Base-by-base conservation (phyloP, 2,329 filamentous ascomycete species). In the Aspergillus aculeatinus region DNA sequence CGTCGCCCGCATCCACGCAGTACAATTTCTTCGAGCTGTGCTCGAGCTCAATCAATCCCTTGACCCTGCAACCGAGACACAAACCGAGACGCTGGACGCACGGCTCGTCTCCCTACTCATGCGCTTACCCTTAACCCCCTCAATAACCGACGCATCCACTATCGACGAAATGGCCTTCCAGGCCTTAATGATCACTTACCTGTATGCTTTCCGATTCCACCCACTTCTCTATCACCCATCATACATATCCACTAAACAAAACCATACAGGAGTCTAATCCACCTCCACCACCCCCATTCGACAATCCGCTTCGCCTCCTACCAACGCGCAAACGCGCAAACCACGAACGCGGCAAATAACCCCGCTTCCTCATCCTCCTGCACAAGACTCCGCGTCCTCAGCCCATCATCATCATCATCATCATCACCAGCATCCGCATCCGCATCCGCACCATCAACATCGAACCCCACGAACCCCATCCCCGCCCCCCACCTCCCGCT, bases 1-100 rank as follows among this genome's bases (percentile, higher is more conserved):
- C 0, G 93, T 90, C 71, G 83, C 90, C 1, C 87, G 90, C 14
- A 88, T 96, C 57, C 86, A 91, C 42, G 89, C 90, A 1, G 85
- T 87, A 14, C 84, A 88, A 2, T 91, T 91, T 62, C 79, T 96
- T 0, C 89, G 89, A 5, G 84, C 86, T 62, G 87, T 94, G 61
- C 85, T 95, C 56, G 58, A 68, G 51, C 50, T 74, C 7, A 70
- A 67, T 33, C 63, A 57, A n/a, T 64, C 62, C 5, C 56, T 65
- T 3, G 66, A 69, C 25, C 51, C 63, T 11, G 61, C 67, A 16
- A 61, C 63, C 1, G 70, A 72, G 31, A 52, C 61, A 4, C 68
- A 72, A 21, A 64, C 80, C 35, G 78, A 83, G 21, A 80, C 82
- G n/a, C 79, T 86, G 6, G 83, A 87, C 60, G 80, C 81, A 19